Percentiles rank a stretch among this genome's conserved stretches.
Evolutionary conservation across 306 rosid genomes (phyloP).

Genomic region (Prunus armeniaca): DNA sequence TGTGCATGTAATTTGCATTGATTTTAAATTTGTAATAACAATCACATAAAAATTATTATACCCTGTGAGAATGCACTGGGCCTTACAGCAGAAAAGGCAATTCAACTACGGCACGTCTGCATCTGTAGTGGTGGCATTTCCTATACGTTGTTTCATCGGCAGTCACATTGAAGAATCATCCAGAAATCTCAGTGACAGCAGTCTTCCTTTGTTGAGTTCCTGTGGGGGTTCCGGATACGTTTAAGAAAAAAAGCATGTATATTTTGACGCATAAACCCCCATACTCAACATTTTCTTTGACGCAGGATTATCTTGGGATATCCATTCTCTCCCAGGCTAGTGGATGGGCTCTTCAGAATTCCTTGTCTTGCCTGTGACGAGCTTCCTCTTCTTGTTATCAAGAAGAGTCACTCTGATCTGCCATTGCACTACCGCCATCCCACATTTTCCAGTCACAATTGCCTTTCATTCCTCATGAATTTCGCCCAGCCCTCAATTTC

Average conservation of each 20-base stretch:
- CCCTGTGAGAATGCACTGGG: constrained; percentile 10
- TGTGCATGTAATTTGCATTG: constrained; percentile 7
- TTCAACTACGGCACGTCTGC: constrained; percentile 23
- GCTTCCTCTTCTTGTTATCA: constrained; percentile 66
- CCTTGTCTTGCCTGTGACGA: constrained; percentile 63
- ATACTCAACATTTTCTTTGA: constrained; percentile 98
- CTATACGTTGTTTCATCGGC: constrained; percentile 20
- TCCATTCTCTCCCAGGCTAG: constrained; percentile 81
- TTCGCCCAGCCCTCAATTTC: constrained; percentile 77
- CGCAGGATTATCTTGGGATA: constrained; percentile 97
- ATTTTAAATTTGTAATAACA: background rate
- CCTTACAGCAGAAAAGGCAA: constrained; percentile 30
- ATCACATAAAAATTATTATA: background rate
- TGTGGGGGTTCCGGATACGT: constrained; percentile 65
- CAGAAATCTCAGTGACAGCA: constrained; percentile 32
- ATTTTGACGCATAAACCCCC: constrained; percentile 78
- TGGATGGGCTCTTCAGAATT: constrained; percentile 83
- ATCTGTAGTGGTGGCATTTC: constrained; percentile 17
- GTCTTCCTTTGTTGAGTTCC: constrained; percentile 57
- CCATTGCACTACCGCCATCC: constrained; percentile 70
- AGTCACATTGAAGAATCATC: constrained; percentile 18
- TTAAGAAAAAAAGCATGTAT: constrained; percentile 48
- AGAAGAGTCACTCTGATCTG: constrained; percentile 73
- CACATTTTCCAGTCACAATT: constrained; percentile 71
- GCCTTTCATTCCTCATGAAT: constrained; percentile 71